Conservation (phyloP, 805 yeast species). For the Metschnikowia cerradonensis region DNA sequence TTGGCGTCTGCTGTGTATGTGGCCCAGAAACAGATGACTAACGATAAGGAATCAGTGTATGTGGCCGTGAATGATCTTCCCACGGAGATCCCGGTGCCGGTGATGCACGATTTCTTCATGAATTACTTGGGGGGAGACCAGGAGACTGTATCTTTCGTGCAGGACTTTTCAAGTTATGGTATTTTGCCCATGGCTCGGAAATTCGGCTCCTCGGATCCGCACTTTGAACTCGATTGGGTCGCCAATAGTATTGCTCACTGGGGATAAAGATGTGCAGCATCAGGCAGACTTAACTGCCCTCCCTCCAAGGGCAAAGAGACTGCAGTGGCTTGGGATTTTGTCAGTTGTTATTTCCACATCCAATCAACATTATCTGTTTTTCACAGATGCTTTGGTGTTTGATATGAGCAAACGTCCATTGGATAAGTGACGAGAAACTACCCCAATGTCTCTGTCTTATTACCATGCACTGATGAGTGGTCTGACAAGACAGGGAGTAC, state of each 20-base stretch:
- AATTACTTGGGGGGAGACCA: slow-evolving; percentile 25
- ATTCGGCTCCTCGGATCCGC: slow-evolving; percentile 25
- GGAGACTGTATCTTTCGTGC: slow-evolving; percentile 19
- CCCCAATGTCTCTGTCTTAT: too few relatives aligned
- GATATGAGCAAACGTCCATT: too few relatives aligned
- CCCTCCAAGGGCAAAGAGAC: too few relatives aligned
- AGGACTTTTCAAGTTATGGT: slow-evolving; percentile 17
- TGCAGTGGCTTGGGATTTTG: too few relatives aligned
- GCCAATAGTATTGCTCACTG: slow-evolving; percentile 24
- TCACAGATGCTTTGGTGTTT: too few relatives aligned
- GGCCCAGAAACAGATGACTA: slow-evolving; percentile 19
- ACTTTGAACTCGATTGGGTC: slow-evolving; percentile 38
- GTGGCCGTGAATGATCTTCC: slow-evolving; percentile 34
- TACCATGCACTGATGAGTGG: too few relatives aligned
- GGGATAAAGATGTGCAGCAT: slow-evolving; percentile 3
- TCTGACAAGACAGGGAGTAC: too few relatives aligned
- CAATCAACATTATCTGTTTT: too few relatives aligned
- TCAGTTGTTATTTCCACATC: too few relatives aligned
- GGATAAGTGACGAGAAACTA: too few relatives aligned
- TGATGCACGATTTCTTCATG: slow-evolving; percentile 35
- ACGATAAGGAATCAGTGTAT: slow-evolving; percentile 14
- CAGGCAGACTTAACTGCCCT: too few relatives aligned
- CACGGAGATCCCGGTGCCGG: slow-evolving; percentile 28
- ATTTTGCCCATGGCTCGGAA: slow-evolving; percentile 34
- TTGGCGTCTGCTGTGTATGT: slow-evolving; percentile 28